Evolutionary conservation across 768 basidiomycete species (phyloP), one percentile per base, ranked within the genome.

Genomic region (Phaeotremella fagi): DNA sequence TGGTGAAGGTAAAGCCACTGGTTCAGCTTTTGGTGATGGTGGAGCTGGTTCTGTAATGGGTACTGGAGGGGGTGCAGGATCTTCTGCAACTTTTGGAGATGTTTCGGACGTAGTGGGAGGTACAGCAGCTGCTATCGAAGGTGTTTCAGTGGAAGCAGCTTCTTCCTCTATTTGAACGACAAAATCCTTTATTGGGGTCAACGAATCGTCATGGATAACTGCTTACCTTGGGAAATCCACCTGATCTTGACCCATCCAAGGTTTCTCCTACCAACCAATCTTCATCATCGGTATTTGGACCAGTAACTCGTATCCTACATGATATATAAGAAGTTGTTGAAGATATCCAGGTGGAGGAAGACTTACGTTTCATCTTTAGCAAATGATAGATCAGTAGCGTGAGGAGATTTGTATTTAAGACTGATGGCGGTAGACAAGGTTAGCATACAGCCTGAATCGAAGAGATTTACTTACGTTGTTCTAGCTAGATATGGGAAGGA

Each of bases 201-300:
- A n/a, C n/a, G n/a, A n/a, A n/a, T 25, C 24, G 9, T 24, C 24
- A n/a, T 26, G 29, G 2, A 41, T 6, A 16, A 26, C 20, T 9
- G 43, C 61, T 45, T 29, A 74, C 72, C 57, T 66, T 71, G 24
- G 72, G 72, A 47, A 74, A 74, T 18, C 72, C 72, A 37, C 72
- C 72, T 0, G 48, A 52, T 42, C 65, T 61, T 11, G 61, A 60
- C 15, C 72, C 70, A 54, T 74, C 72, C 12, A 74, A 25, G 26
- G 57, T 61, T 52, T 74, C 72, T 4, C 72, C 72, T 2, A 70
- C 35, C 26, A 74, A 49, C 72, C 72, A 74, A 48, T 74, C 72
- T 50, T 74, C 72, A 49, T 74, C 72, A 26, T 74, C 70, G 0
- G 47, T 42, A 4, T 61, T 66, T 3, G 67, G 68, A 1, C 72